Conservation (phyloP, 164 flowering plant species). For the Brasenia schreberi region DNA sequence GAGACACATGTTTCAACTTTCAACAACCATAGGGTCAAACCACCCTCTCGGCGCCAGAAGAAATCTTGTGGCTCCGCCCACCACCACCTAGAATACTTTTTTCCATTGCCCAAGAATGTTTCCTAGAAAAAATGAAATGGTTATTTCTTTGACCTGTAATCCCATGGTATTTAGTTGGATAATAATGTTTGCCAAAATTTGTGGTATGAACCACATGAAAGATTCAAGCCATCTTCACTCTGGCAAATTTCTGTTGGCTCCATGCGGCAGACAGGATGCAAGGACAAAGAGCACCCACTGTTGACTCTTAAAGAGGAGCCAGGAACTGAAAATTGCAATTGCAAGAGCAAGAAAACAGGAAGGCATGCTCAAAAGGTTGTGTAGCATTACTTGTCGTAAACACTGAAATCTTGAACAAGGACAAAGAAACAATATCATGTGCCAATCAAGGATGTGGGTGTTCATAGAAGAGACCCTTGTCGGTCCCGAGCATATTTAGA, state of each 20-base stretch:
- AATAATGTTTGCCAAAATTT: neutral
- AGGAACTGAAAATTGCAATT: neutral
- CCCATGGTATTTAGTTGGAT: no score
- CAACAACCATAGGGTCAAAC: neutral
- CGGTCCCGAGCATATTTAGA: no score
- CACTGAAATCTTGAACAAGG: neutral
- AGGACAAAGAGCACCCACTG: neutral
- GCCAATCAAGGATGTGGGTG: neutral
- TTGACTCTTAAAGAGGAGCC: neutral
- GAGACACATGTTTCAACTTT: no score
- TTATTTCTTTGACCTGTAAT: no score
- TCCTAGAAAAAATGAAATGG: no score
- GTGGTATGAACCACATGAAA: neutral
- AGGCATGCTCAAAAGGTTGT: neutral
- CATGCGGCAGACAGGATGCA: neutral
- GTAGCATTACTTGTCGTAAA: neutral
- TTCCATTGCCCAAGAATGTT: no score
- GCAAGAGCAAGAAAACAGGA: neutral
- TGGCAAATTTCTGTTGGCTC: neutral
- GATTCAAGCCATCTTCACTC: neutral
- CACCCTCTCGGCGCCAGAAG: no score
- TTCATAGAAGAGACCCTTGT: no score
- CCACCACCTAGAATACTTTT: no score
- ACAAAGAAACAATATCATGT: neutral
- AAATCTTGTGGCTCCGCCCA: neutral